phyloP scores from a whole-genome alignment of 306 rosid genomes.

The Vigna hirtella region DNA sequence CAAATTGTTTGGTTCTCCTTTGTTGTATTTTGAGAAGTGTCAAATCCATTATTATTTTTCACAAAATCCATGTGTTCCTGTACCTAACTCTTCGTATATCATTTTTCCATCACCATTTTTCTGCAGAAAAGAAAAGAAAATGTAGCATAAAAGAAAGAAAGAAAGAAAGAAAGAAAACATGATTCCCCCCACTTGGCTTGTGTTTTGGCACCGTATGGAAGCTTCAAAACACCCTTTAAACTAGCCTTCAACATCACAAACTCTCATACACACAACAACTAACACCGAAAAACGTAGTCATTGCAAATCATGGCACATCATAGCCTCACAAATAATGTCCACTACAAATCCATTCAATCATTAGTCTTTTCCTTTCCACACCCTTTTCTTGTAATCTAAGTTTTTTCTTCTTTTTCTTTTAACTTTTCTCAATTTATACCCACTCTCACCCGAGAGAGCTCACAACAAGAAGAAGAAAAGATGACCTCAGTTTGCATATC shows the following conservation, averaged over 20 bases:
- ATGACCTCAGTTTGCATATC: slow-evolving; percentile 85
- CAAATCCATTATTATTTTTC: not conserved
- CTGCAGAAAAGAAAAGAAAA: not conserved
- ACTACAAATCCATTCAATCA: slow-evolving; percentile 43
- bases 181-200: slow-evolving; percentile 34
- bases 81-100: not conserved
- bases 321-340: slow-evolving; percentile 45
- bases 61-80: not conserved
- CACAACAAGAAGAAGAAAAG: not conserved
- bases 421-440: slow-evolving; percentile 14
- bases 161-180: not conserved
- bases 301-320: slow-evolving; percentile 65
- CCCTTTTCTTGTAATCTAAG: slow-evolving; percentile 73
- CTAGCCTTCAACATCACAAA: slow-evolving; percentile 45
- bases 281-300: slow-evolving; percentile 47
- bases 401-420: slow-evolving; percentile 2
- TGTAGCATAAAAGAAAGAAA: too few relatives aligned
- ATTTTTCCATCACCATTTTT: slow-evolving; percentile 10
- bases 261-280: slow-evolving; percentile 39
- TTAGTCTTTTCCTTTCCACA: slow-evolving; percentile 27
- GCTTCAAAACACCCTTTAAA: not conserved
- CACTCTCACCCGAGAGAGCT: not conserved
- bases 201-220: slow-evolving; percentile 40
- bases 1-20: not conserved
- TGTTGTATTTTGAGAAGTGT: not conserved